phyloP scores from a whole-genome alignment of 2,329 filamentous ascomycete genomes.

The Neopestalotiopsis clavispora region DNA sequence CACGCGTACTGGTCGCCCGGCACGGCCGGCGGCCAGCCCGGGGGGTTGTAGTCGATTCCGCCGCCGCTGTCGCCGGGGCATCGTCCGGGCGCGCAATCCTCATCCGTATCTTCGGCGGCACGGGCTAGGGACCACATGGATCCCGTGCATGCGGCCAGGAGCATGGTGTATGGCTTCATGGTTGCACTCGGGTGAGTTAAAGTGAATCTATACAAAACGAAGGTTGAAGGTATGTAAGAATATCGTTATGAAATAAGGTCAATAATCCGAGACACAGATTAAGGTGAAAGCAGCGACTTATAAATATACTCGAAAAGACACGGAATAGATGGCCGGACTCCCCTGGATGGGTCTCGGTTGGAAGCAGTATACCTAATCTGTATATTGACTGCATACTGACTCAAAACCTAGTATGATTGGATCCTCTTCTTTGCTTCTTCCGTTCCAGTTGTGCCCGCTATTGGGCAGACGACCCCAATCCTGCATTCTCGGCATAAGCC shows the following conservation, averaged over 20 bases:
- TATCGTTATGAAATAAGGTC: too few relatives aligned
- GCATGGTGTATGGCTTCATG: constrained; percentile 38
- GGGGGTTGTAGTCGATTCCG: too few relatives aligned
- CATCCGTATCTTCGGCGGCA: not conserved
- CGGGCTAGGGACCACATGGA: constrained; percentile 19
- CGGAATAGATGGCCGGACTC: not conserved
- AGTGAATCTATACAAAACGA: constrained; percentile 26
- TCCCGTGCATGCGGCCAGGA: constrained; percentile 27
- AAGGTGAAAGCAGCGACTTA: not conserved
- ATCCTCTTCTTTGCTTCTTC: not conserved
- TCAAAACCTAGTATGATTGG: not conserved
- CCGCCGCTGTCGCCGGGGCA: too few relatives aligned
- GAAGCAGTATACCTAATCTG: not conserved
- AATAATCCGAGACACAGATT: not conserved
- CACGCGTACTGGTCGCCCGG: constrained; percentile 24
- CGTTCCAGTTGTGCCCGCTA: not conserved
- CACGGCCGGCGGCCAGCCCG: constrained; percentile 19
- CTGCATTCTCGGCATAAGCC: not conserved
- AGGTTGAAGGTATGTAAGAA: not conserved
- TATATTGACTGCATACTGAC: not conserved
- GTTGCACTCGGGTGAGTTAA: constrained; percentile 39
- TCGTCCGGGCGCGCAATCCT: not conserved
- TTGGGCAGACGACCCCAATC: not conserved
- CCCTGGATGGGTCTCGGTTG: not conserved
- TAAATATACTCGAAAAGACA: not conserved